Evolutionary conservation across 306 rosid genomes (phyloP), one percentile per base, ranked within the genome.

Genomic region (Macrotyloma uniflorum): DNA sequence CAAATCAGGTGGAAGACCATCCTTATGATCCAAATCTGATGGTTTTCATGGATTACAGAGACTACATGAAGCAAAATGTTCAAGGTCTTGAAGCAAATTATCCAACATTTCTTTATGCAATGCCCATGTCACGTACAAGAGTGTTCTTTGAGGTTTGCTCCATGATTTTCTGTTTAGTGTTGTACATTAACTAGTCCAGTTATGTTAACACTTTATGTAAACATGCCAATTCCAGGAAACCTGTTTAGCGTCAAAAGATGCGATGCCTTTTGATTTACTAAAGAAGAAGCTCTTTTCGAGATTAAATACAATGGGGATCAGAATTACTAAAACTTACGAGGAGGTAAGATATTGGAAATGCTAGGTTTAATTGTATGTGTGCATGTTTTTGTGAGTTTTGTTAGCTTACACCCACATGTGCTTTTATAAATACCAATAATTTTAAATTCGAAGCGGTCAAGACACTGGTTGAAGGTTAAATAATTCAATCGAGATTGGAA

Each of bases 31-130:
- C 98, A 70, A 83, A 85, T 84, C 77, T 91, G 57, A 95, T 95
- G 99, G 97, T 95, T 84, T 91, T 95, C 92, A 95, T 95, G 99
- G 99, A 95, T 86, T 95, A 95, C 86, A 91, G 99, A 84, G 97
- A 95, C 79, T 84, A 80, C 90, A 77, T 69, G 76, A 90, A 88
- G 76, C 89, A 87, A 81, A 92, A 87, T 19, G 86, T 55, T 70
- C 83, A 84, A 70, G 75, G 83, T 82, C 79, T 57, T 69, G 98
- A 90, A 87, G 90, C 86, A 73, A 82, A 86, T 33, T 93, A 93
- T 82, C 99, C 98, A 19, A 93, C 99, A 63, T 95, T 95, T 88
- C 96, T 95, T 49, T 95, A 95, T 76, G 99, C 70, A 68, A 95
- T 95, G 99, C 98, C 99, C 69, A 88, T 95, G 91, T 85, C 98